Base-by-base conservation (phyloP, 2,329 filamentous ascomycete genomes). In the Alternaria sp. region DNA sequence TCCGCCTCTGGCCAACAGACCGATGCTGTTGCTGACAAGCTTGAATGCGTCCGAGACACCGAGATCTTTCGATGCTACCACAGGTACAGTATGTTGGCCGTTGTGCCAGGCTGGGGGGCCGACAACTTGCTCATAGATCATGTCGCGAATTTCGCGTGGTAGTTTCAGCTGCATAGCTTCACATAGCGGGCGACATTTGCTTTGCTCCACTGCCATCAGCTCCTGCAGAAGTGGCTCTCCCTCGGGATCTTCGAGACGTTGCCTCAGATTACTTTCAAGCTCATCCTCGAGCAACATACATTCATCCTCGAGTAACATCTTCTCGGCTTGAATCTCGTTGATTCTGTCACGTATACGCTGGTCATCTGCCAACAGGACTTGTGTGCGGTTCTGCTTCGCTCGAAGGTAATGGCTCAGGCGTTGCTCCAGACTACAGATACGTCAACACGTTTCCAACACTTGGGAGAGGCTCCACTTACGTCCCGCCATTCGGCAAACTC, bases 401-500 rank as follows among this genome's bases (percentile, higher is more conserved):
- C n/a, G 36, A 40, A 10, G 36, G 36, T 40, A 40, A 40, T 40
- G 36, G 36, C 15, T 0, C 0, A 40, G 36, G 36, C 36, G 36
- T 40, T 40, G 36, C 36, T 40, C 36, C n/a, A 40, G 36, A 6
- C 36, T 40, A 0, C 36, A 17, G 6, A 40, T 40, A 5, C 36
- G 15, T 40, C 15, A 40, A 11, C 0, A 40, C 36, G 17, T 40
- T 40, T 40, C 8, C 36, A 40, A 40, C 36, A 40, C 36, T 40
- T n/a, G 15, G 36, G 3, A 40, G 15, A 0, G 15, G 0, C 17
- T 40, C 15, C n/a, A 17, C 36, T 40, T 40, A 40, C 36, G 36
- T 40, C 15, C 3, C n/a, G n/a, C 15, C 36, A 40, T 40, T 1
- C 1, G 36, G 1, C 0, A 17, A 0, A 0, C n/a, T n/a, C 36